These are phyloP conservation scores for Alternaria conjuncta DNA, from an alignment of 2,329 filamentous ascomycete species.

Conservation along the genomic window DNA sequence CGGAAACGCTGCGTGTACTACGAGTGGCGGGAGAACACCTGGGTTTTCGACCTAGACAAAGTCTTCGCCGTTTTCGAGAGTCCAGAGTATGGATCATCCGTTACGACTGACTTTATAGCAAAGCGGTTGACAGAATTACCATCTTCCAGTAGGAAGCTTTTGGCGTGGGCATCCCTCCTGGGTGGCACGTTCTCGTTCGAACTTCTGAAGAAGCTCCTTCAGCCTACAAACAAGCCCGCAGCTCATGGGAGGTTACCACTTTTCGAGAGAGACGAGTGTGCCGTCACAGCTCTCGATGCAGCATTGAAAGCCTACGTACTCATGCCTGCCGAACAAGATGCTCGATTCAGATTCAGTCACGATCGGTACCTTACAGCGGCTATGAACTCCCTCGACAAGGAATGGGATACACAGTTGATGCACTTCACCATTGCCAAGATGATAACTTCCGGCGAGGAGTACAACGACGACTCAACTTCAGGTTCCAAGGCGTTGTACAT, in stretches of 20 bases:
- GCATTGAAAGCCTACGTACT: conserved; percentile 82
- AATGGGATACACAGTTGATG: conserved; percentile 65
- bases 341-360: conserved; percentile 85
- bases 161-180: conserved; percentile 85
- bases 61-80: conserved; percentile 86
- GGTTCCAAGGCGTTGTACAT: conserved; percentile 65
- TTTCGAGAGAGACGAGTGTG: conserved; percentile 67
- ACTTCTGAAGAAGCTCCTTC: conserved; percentile 77
- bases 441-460: conserved; percentile 72
- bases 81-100: conserved; percentile 77
- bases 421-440: conserved; percentile 87
- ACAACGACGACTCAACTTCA: conserved; percentile 62
- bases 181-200: conserved; percentile 85
- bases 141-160: conserved; percentile 73
- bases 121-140: conserved; percentile 79
- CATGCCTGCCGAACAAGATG: conserved; percentile 81
- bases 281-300: conserved; percentile 79
- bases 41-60: conserved; percentile 81
- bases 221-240: conserved; percentile 65
- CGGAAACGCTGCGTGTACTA: conserved; percentile 90
- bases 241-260: conserved; percentile 57
- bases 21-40: conserved; percentile 80
- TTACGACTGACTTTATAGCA: conserved; percentile 83
- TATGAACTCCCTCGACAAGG: conserved; percentile 65
- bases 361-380: conserved; percentile 85